Evolutionary conservation across 768 basidiomycete species (phyloP).

Genomic region (Rhodotorula babjevae): DNA sequence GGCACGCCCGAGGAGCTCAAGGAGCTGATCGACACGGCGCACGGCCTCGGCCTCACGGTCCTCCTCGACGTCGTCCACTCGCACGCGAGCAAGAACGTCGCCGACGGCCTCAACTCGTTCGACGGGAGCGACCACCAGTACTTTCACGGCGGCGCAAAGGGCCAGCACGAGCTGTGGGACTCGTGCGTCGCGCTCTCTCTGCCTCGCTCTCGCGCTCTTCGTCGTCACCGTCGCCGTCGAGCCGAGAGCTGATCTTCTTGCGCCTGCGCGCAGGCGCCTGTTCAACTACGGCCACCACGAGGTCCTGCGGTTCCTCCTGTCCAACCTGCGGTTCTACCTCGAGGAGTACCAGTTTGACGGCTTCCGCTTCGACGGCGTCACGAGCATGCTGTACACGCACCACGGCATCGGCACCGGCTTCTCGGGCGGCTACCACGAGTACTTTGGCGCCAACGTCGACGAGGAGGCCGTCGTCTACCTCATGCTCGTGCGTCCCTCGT

Average conservation of each 20-base stretch:
- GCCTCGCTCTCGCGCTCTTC: background rate
- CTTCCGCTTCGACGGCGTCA: slow-evolving; percentile 97
- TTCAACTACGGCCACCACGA: slow-evolving; percentile 97
- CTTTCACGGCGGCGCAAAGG: slow-evolving; percentile 89
- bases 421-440: slow-evolving; percentile 96
- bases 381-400: slow-evolving; percentile 98
- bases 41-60: slow-evolving; percentile 84
- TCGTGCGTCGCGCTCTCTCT: slow-evolving; percentile 48
- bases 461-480: slow-evolving; percentile 87
- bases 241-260: background rate
- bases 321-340: slow-evolving; percentile 90
- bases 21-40: slow-evolving; percentile 90
- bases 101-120: slow-evolving; percentile 90
- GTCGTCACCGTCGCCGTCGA: background rate
- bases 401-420: slow-evolving; percentile 98
- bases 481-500: slow-evolving; percentile 65
- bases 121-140: slow-evolving; percentile 97
- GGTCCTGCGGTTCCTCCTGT: slow-evolving; percentile 87
- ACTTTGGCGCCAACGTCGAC: slow-evolving; percentile 81
- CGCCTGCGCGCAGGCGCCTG: slow-evolving; percentile 56
- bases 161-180: slow-evolving; percentile 95
- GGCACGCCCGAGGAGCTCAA: slow-evolving; percentile 89
- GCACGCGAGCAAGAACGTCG: slow-evolving; percentile 94
- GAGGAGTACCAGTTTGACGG: slow-evolving; percentile 95
- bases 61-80: slow-evolving; percentile 96